Evolutionary conservation across 2,329 filamentous ascomycete genomes (phyloP).

Genomic region (Colletotrichum liriopes): DNA sequence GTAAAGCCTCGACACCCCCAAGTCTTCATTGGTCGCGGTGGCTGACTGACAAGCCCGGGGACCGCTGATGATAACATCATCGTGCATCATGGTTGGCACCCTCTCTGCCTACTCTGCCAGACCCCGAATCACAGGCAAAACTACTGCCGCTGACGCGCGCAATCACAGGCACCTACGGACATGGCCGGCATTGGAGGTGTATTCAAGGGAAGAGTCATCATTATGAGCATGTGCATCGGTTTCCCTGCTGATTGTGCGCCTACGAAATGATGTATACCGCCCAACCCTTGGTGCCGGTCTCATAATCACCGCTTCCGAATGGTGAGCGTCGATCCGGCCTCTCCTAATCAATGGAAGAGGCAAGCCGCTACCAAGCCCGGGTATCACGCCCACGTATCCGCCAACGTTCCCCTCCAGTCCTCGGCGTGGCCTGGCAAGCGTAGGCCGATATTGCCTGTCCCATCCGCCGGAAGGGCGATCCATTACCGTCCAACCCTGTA

Average conservation of each 20-base stretch:
- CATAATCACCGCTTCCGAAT: slow-evolving; percentile 5
- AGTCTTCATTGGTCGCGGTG: not conserved
- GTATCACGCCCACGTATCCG: slow-evolving; percentile 11
- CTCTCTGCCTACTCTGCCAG: not conserved
- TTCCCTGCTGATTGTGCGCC: slow-evolving; percentile 33
- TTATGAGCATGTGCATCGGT: slow-evolving; percentile 36
- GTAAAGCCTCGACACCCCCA: not conserved
- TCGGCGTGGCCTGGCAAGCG: not conserved
- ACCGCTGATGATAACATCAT: slow-evolving; percentile 21
- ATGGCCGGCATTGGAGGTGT: too few species aligned
- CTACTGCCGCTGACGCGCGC: too few species aligned
- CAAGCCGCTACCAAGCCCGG: slow-evolving; percentile 6
- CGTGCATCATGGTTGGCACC: slow-evolving; percentile 11
- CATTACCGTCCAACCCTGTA: slow-evolving; percentile 31
- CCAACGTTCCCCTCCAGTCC: not conserved
- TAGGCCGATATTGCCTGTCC: not conserved
- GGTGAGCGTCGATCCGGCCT: slow-evolving; percentile 10
- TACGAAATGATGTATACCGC: slow-evolving; percentile 29
- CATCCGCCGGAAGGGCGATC: slow-evolving; percentile 21
- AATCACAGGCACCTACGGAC: not conserved
- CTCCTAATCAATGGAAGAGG: not conserved
- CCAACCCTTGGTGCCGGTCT: slow-evolving; percentile 4
- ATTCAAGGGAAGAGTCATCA: not conserved
- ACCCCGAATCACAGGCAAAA: slow-evolving; percentile 11
- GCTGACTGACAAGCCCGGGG: not conserved